phyloP scores from a whole-genome alignment of 179 eudicot species.

The Heliamphora pulchella region DNA sequence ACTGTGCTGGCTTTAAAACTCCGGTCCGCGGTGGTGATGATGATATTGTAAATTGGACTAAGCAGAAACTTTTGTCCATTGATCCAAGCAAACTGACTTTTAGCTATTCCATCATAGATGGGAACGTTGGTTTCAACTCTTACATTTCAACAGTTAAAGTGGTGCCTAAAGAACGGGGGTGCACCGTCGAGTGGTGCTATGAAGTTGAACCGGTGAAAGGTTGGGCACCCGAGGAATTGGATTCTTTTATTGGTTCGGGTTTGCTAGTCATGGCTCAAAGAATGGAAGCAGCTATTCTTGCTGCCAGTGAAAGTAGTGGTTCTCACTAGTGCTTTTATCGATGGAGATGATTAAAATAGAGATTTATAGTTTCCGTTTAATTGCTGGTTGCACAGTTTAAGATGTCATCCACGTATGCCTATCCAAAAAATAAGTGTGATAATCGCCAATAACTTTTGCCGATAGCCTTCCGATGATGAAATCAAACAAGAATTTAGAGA shows the following conservation, averaged over 20 bases:
- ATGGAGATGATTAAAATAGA: too few relatives aligned
- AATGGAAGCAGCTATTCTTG: constrained; percentile 32
- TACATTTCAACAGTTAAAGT: constrained; percentile 28
- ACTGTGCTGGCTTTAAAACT: constrained; percentile 26
- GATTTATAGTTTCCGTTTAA: too few relatives aligned
- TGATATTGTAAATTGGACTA: constrained; percentile 32
- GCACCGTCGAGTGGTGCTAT: constrained; percentile 67
- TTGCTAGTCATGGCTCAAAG: constrained; percentile 41
- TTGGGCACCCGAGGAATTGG: constrained; percentile 35
- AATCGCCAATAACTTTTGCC: too few relatives aligned
- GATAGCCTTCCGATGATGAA: too few relatives aligned
- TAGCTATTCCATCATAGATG: constrained; percentile 33
- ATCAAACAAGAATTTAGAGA: too few relatives aligned
- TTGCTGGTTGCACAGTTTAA: too few relatives aligned
- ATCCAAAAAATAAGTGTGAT: too few relatives aligned
- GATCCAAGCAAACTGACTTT: constrained; percentile 25
- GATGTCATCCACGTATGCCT: too few relatives aligned
- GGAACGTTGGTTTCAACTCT: constrained; percentile 34
- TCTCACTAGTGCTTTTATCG: too few relatives aligned
- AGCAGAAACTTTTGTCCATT: constrained; percentile 29
- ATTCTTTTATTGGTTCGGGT: constrained; percentile 26
- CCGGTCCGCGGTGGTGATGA: constrained; percentile 12
- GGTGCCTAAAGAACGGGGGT: constrained; percentile 23
- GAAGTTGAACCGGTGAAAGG: constrained; percentile 66
- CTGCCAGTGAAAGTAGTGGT: too few relatives aligned